Conservation (phyloP, 176 grass and related monocot genomes). For the Carex pumila region DNA sequence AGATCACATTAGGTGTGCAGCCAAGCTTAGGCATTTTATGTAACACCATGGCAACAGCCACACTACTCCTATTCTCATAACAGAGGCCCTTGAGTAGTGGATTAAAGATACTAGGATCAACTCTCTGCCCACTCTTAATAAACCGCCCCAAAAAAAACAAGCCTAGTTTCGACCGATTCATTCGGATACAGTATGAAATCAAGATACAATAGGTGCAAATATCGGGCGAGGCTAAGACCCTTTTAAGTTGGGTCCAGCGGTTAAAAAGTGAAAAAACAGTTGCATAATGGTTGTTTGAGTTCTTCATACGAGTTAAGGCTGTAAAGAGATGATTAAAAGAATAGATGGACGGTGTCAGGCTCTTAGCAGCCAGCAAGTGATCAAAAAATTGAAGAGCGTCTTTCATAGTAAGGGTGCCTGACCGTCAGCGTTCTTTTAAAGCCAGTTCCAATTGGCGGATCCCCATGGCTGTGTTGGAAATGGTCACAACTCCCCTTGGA, state of each 20-base stretch:
- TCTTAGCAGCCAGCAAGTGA: too few species aligned
- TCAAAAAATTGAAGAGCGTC: too few species aligned
- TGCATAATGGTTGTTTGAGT: not conserved
- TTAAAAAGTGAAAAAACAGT: constrained; percentile 5
- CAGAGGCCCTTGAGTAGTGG: constrained; percentile 3
- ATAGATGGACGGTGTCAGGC: not conserved
- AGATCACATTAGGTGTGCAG: too few species aligned
- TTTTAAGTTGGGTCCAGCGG: not conserved
- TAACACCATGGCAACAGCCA: too few species aligned
- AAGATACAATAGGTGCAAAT: constrained; percentile 3
- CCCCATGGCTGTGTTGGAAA: too few species aligned
- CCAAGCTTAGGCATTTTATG: too few species aligned
- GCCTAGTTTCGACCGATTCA: not conserved
- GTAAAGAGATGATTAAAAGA: not conserved
- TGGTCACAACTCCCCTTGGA: too few species aligned
- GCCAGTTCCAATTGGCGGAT: too few species aligned
- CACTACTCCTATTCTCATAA: not conserved
- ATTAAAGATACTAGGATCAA: too few species aligned
- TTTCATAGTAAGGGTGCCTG: too few species aligned
- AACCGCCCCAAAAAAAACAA: not conserved
- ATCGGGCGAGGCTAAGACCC: not conserved
- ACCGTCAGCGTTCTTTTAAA: too few species aligned
- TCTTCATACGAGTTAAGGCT: not conserved
- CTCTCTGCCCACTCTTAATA: not conserved
- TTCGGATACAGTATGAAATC: constrained; percentile 7